These are phyloP conservation scores for Fusarium bulbicola DNA, from an alignment of 2,329 filamentous ascomycete species.

Conservation along the genomic window DNA sequence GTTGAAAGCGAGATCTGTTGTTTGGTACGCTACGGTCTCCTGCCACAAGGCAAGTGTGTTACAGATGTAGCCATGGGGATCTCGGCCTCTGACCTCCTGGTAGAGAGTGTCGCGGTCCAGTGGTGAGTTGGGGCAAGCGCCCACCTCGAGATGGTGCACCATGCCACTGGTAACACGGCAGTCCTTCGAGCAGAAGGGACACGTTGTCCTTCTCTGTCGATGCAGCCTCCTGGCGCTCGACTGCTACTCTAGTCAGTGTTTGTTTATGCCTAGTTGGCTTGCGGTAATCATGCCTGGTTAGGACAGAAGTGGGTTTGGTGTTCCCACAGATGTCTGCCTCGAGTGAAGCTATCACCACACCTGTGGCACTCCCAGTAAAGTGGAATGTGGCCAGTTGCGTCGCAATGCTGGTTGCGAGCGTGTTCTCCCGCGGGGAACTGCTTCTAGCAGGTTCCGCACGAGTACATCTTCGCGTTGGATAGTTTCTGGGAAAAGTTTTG, in stretches of 20 bases:
- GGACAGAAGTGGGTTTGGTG: too few species aligned
- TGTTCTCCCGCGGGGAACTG: constrained; percentile 33
- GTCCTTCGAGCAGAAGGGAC: constrained; percentile 62
- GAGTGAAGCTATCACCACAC: constrained; percentile 29
- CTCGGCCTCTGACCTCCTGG: constrained; percentile 53
- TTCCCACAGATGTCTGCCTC: too few species aligned
- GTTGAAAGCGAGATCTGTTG: constrained; percentile 56
- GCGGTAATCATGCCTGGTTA: background rate
- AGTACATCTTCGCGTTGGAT: background rate
- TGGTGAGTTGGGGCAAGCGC: constrained; percentile 58
- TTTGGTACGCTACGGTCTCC: constrained; percentile 47
- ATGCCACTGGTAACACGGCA: constrained; percentile 64
- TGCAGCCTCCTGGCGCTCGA: background rate
- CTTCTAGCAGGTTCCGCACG: constrained; percentile 42
- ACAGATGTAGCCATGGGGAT: constrained; percentile 59
- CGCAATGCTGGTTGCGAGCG: constrained; percentile 41
- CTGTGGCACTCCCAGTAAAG: constrained; percentile 41
- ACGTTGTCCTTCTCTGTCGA: constrained; percentile 44
- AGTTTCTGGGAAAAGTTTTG: fast-evolving
- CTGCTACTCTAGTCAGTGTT: background rate
- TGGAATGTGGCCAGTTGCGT: constrained; percentile 32
- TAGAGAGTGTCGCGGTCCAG: constrained; percentile 61
- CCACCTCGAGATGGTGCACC: constrained; percentile 64
- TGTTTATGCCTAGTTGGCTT: background rate
- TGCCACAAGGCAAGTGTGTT: constrained; percentile 60